Conservation (phyloP, 2,329 filamentous ascomycete species). For the Xylaria sp. region DNA sequence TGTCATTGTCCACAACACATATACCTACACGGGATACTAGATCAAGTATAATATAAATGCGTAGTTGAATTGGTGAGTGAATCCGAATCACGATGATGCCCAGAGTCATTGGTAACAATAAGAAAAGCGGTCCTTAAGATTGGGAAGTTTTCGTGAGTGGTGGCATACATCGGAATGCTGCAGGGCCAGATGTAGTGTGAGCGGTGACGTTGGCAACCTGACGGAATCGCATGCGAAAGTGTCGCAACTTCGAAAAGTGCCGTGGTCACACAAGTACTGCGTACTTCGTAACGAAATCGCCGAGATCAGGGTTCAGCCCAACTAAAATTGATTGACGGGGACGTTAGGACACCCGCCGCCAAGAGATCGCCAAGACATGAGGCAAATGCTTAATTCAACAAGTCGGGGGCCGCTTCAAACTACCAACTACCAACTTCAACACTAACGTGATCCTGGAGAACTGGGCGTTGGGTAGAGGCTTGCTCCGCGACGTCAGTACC, state of each 20-base stretch:
- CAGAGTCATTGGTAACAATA: too few relatives aligned
- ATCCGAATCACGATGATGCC: too few relatives aligned
- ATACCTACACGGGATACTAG: too few relatives aligned
- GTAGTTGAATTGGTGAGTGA: too few relatives aligned
- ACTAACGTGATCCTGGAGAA: not conserved
- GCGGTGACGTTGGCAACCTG: not conserved
- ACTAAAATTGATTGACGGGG: conserved; percentile 4
- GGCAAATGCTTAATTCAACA: conserved; percentile 34
- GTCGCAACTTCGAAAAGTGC: not conserved
- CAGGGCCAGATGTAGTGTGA: too few relatives aligned
- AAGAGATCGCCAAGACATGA: conserved; percentile 39
- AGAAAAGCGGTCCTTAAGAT: too few relatives aligned
- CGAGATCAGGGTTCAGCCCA: not conserved
- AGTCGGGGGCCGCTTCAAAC: conserved; percentile 5
- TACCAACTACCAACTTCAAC: conserved; percentile 3
- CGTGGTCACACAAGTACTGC: not conserved
- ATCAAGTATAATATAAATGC: too few relatives aligned
- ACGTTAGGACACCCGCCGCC: conserved; percentile 20
- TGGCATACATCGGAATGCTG: too few relatives aligned
- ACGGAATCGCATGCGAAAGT: not conserved
- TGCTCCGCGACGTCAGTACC: not conserved
- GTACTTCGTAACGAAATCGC: not conserved
- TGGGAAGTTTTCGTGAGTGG: too few relatives aligned
- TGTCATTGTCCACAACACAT: too few relatives aligned
- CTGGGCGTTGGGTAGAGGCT: not conserved